Evolutionary conservation across 1,284 basidiomycete genomes (phyloP), one percentile per base, ranked within the genome.

Genomic region (Cutaneotrichosporon spelunceum): DNA sequence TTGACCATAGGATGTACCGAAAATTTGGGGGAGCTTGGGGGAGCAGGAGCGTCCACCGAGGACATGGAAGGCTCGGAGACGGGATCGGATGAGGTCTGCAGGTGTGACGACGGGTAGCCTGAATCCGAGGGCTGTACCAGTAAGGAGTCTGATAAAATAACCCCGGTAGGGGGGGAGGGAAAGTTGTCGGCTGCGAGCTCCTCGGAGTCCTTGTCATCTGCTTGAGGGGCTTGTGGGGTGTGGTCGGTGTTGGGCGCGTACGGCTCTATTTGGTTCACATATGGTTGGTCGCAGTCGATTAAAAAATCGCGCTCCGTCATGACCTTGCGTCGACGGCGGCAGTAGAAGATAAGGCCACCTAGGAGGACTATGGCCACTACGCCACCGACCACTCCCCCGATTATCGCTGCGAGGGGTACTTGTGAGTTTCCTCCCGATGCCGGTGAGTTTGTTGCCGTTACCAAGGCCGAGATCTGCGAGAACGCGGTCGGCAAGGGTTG

Each of bases 301-400:
- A 50, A 26, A 26, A 50, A 50, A 14, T 50, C 48, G 16, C 27
- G 48, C 16, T 50, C 48, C 19, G 48, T 50, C 26, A 50, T 27
- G 7, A 6, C 26, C 53, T 71, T 70, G 58, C 65, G 68, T 24
- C 68, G 66, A 34, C 67, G 68, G 63, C 72, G 67, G 54, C 66
- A 68, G 67, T 76, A 70, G 70, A 74, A 78, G 63, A 69, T 70
- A 8, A 79, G 65, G 8, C 64, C 67, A 13, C 62, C 68, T 21
- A 79, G 54, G 1, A 76, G 53, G 36, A 39, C 23, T 4, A 74
- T 59, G 45, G 70, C 74, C 23, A 63, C 68, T 9, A 76, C 67
- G 56, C 78, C 78, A 24, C 78, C 78, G n/a, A 80, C 69, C 21
- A 78, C 77, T 45, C 77, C 78, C 34, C 78, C 78, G 11, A 74